phyloP scores from a whole-genome alignment of 768 basidiomycete species.

The Mrakia blollopis region DNA sequence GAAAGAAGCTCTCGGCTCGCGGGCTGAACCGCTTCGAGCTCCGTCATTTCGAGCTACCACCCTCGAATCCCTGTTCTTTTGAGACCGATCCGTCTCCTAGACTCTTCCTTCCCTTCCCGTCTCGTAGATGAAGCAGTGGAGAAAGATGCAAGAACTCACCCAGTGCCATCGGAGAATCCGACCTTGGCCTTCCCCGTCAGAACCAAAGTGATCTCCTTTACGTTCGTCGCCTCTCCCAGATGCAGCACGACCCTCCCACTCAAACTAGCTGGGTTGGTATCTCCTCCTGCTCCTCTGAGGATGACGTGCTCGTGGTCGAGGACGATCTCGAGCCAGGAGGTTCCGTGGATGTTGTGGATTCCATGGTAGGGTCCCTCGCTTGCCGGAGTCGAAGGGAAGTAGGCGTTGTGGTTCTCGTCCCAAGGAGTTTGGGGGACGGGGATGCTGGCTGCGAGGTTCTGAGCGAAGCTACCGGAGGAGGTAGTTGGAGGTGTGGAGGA shows the following conservation, averaged over 20 bases:
- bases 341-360: slow-evolving; percentile 26
- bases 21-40: neutral
- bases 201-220: slow-evolving; percentile 38
- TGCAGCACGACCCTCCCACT: slow-evolving; percentile 75
- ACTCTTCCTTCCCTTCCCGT: no score
- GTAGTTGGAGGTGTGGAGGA: slow-evolving; percentile 7
- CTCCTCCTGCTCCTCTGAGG: slow-evolving; percentile 70
- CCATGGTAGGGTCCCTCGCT: slow-evolving; percentile 1
- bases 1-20: no score
- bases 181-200: slow-evolving; percentile 35
- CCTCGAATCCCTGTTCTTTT: neutral
- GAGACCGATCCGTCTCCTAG: neutral
- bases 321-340: slow-evolving; percentile 59
- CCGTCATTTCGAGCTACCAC: neutral
- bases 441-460: slow-evolving; percentile 15
- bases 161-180: slow-evolving; percentile 31
- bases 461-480: neutral
- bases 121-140: no score
- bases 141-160: slow-evolving; percentile 17
- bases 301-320: slow-evolving; percentile 65
- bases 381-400: slow-evolving; percentile 12
- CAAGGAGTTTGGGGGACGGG: slow-evolving; percentile 23
- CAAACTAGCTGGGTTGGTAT: slow-evolving; percentile 75
- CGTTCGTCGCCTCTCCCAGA: slow-evolving; percentile 73
- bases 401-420: neutral